Evolutionary conservation across 768 basidiomycete species (phyloP).

Genomic region (Panellus pusillus): DNA sequence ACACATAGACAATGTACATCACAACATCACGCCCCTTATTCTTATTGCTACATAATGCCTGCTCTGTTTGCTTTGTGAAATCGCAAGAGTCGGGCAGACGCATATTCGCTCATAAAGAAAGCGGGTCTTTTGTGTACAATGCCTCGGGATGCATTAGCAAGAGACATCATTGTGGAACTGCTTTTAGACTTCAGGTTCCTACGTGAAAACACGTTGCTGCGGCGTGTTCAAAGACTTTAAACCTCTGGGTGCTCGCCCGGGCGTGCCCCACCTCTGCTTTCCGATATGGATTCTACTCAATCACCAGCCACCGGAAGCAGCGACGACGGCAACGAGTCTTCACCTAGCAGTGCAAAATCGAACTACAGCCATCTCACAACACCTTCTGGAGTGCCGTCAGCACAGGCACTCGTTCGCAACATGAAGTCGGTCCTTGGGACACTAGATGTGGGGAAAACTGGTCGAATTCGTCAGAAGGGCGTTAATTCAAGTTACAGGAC

Average conservation of each 20-base stretch:
- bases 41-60: constrained; percentile 18
- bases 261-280: neutral
- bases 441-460: constrained; percentile 29
- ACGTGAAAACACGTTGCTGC: constrained; percentile 11
- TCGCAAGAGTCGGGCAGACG: no score
- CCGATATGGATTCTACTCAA: constrained; percentile 3
- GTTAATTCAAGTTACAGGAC: constrained; percentile 28
- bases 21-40: constrained; percentile 15
- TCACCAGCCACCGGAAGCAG: constrained; percentile 10
- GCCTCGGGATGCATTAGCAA: no score
- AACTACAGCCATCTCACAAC: constrained; percentile 17
- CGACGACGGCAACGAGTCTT: constrained; percentile 11
- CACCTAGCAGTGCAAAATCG: constrained; percentile 16
- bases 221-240: constrained; percentile 10
- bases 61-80: neutral
- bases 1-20: constrained; percentile 19
- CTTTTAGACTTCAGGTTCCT: no score
- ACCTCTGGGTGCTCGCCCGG: neutral
- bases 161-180: no score
- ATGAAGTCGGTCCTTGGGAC: constrained; percentile 33
- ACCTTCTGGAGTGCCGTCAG: constrained; percentile 17
- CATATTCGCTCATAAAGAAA: no score
- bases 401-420: constrained; percentile 17
- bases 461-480: neutral
- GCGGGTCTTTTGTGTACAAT: no score